phyloP scores from a whole-genome alignment of 2,329 filamentous ascomycete species.

The Drechslerella dactyloides region DNA sequence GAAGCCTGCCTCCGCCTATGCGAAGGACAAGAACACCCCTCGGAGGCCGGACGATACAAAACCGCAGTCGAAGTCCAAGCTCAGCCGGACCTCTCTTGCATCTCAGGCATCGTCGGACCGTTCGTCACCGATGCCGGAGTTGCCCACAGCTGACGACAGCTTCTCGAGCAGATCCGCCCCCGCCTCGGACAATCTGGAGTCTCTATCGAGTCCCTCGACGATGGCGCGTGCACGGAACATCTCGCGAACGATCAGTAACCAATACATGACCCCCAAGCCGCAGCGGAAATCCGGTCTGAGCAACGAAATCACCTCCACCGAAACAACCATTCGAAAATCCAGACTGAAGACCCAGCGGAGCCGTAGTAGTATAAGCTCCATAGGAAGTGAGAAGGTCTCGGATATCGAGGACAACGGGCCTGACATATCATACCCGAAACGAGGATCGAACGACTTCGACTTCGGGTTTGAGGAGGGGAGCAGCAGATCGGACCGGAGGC shows the following conservation, averaged over 20 bases:
- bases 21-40: conserved; percentile 10
- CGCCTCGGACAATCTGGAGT: conserved; percentile 41
- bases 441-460: conserved; percentile 30
- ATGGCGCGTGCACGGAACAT: conserved; percentile 48
- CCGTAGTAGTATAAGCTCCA: conserved; percentile 46
- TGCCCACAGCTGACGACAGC: conserved; percentile 27
- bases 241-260: conserved; percentile 41
- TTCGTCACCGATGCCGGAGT: conserved; percentile 38
- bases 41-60: conserved; percentile 29
- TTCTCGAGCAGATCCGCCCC: conserved; percentile 33
- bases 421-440: conserved; percentile 28
- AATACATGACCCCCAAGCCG: conserved; percentile 45
- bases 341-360: conserved; percentile 42
- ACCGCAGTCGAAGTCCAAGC: conserved; percentile 29
- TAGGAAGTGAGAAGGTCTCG: conserved; percentile 38
- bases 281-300: conserved; percentile 37
- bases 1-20: conserved; percentile 20
- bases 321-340: conserved; percentile 23
- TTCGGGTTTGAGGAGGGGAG: conserved; percentile 51
- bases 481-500: conserved; percentile 57
- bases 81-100: conserved; percentile 26
- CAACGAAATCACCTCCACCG: conserved; percentile 34
- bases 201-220: conserved; percentile 45
- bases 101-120: conserved; percentile 24
- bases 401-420: conserved; percentile 35